Conservation (phyloP, 2,329 filamentous ascomycete genomes). For the Fonsecaea pedrosoi region DNA sequence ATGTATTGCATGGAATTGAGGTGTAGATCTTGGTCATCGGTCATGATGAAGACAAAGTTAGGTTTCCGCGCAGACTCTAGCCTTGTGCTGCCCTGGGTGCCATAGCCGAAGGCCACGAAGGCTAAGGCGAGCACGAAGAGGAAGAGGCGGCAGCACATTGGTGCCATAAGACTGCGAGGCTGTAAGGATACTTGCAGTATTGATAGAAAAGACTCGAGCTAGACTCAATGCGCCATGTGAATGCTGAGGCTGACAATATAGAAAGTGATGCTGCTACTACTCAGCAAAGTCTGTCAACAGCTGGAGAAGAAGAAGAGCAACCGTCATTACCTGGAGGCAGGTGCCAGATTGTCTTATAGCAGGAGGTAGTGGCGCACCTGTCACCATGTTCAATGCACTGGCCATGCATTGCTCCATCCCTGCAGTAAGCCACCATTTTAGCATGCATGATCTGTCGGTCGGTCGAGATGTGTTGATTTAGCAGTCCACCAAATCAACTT, state of each 20-base stretch:
- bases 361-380: not conserved
- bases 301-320: not conserved
- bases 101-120: not conserved
- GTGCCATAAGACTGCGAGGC: not conserved
- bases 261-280: not conserved
- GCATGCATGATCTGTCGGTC: not conserved
- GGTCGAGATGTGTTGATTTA: not conserved
- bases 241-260: not conserved
- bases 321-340: not conserved
- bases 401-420: not conserved
- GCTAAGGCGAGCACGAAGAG: not conserved
- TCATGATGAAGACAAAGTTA: constrained; percentile 71
- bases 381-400: not conserved
- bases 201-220: not conserved
- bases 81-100: not conserved
- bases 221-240: not conserved
- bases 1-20: constrained; percentile 68
- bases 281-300: not conserved
- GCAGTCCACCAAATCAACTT: not conserved
- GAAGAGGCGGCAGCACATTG: constrained; percentile 1
- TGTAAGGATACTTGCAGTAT: not conserved
- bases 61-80: constrained; percentile 39
- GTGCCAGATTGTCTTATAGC: not conserved
- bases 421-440: not conserved
- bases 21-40: constrained; percentile 71